Evolutionary conservation across 768 basidiomycete genomes (phyloP), one percentile per base, ranked within the genome.

Genomic region (Pleurotus citrinopileatus): DNA sequence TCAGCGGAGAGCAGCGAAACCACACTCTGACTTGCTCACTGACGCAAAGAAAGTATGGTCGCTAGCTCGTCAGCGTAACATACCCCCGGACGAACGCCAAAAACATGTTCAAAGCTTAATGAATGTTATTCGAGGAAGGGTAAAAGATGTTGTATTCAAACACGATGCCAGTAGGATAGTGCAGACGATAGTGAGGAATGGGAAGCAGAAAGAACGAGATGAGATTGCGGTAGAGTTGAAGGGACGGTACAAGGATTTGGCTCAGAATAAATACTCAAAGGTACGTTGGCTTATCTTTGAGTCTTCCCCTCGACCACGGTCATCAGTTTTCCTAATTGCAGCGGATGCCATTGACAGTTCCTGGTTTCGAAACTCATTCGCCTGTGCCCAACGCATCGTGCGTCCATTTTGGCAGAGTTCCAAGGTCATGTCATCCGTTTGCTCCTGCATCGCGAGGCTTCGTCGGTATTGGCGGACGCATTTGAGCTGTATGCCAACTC

Each of bases 131-230:
- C 82, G 87, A 19, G 93, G 92, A 3, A 84, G 85, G 59, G 84
- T 96, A 40, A 85, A 86, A 56, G 93, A 94, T 27, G 84, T 96
- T 32, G 87, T 90, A 1, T 80, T 91, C 65, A 96, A 94, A 68
- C 94, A 96, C 62, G 93, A 96, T 67, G 93, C 92, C 6, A 93
- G 91, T 62, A 81, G 87, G 59, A 92, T 92, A 56, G 81, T 90
- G 19, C 88, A 90, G 66, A 89, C 84, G 0, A 73, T 89, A 10
- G 88, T 96, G 44, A 94, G 90, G 63, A 83, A 88, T 55, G 94
- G 94, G 3, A 76, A 81, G 17, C 87, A 78, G 60, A 74, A 75
- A 57, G 88, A 95, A 67, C 70, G 93, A 42, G 82, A 91, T 37
- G 86, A 91, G 65, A 80, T 97, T 44, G 94, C 92, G 0, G 69